Evolutionary conservation across 441 rosid genomes (phyloP).

Genomic region (Heliophila coronopifolia): DNA sequence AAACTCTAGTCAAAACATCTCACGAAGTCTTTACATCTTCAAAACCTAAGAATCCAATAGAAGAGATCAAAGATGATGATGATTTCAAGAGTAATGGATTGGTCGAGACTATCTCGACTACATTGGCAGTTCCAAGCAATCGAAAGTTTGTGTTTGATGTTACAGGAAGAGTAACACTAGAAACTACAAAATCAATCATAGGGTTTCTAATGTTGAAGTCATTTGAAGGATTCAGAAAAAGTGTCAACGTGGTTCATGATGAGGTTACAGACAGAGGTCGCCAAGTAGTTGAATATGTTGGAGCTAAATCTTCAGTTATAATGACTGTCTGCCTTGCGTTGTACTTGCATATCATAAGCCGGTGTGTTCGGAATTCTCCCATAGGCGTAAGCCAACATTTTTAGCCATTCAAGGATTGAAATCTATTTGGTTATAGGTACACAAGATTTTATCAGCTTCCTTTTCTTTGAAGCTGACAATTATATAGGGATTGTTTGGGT

Average conservation of each 20-base stretch:
- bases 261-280: conserved; percentile 60
- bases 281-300: conserved; percentile 52
- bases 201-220: conserved; percentile 54
- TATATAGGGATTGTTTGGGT: conserved; percentile 6
- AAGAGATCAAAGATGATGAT: conserved; percentile 30
- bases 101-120: conserved; percentile 47
- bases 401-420: conserved; percentile 8
- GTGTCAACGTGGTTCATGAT: conserved; percentile 38
- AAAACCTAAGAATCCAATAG: conserved; percentile 16
- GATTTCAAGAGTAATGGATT: conserved; percentile 43
- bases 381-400: conserved; percentile 25
- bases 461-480: conserved; percentile 25
- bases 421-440: conserved; percentile 11
- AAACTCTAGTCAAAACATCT: conserved; percentile 68
- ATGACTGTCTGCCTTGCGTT: conserved; percentile 69
- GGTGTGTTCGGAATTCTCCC: conserved; percentile 18
- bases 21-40: conserved; percentile 55
- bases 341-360: conserved; percentile 49
- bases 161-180: conserved; percentile 83
- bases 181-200: conserved; percentile 53
- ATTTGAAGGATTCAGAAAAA: conserved; percentile 45
- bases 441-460: conserved; percentile 25
- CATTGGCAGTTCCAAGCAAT: conserved; percentile 68
- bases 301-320: conserved; percentile 63
- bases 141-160: conserved; percentile 78